Evolutionary conservation across 805 yeast genomes (phyloP).

Genomic region (Ogataea chonburiensis): DNA sequence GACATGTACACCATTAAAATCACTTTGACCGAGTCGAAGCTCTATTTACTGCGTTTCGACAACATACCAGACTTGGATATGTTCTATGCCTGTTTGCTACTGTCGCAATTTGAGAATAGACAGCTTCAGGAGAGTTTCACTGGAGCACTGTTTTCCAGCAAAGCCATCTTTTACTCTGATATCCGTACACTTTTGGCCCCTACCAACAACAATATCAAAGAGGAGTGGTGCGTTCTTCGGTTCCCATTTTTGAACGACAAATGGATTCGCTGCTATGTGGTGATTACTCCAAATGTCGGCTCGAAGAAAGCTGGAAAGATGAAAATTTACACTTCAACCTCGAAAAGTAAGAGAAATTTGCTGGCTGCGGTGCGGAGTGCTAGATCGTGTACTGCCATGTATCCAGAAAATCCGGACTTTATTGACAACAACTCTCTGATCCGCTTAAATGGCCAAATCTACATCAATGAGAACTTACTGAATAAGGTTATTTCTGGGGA

Average conservation of each 20-base stretch:
- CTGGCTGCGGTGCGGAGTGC: constrained; percentile 48
- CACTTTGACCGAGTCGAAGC: constrained; percentile 26
- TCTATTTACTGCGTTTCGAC: constrained; percentile 26
- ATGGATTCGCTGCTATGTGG: constrained; percentile 58
- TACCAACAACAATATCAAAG: constrained; percentile 44
- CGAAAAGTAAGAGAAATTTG: constrained; percentile 48
- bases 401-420: constrained; percentile 55
- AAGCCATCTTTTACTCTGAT: constrained; percentile 56
- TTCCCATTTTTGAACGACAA: constrained; percentile 56
- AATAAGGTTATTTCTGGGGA: constrained; percentile 24
- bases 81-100: constrained; percentile 45
- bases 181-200: constrained; percentile 56
- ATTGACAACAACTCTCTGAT: constrained; percentile 58
- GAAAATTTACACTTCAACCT: constrained; percentile 51
- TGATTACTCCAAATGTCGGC: constrained; percentile 45
- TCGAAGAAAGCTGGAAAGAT: constrained; percentile 48
- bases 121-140: constrained; percentile 62
- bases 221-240: constrained; percentile 63
- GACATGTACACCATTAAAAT: constrained; percentile 22
- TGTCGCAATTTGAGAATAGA: constrained; percentile 57
- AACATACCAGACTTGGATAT: constrained; percentile 28
- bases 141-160: constrained; percentile 58
- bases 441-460: constrained; percentile 54
- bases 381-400: constrained; percentile 51
- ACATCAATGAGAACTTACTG: constrained; percentile 40